Conservation (phyloP, 2,329 filamentous ascomycete species). For the Phyllosticta citriasiana region DNA sequence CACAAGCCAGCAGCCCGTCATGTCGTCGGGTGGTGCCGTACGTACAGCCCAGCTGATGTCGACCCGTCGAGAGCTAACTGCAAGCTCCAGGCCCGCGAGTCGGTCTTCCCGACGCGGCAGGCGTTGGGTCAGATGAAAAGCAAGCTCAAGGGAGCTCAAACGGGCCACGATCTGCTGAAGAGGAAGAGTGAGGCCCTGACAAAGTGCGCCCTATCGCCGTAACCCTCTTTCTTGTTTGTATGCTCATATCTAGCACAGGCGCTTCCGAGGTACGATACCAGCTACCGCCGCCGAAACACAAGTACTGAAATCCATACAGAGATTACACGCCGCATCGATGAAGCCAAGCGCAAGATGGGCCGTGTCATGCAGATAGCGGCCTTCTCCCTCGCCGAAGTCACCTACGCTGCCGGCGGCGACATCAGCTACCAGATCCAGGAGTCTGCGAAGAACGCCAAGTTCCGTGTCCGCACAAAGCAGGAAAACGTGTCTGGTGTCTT, state of each 20-base stretch:
- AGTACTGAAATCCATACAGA: constrained; percentile 38
- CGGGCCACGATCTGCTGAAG: constrained; percentile 89
- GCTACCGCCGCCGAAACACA: background rate
- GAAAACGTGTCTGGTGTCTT: constrained; percentile 98
- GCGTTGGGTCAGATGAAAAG: constrained; percentile 94
- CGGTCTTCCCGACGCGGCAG: constrained; percentile 96
- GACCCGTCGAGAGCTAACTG: constrained; percentile 14
- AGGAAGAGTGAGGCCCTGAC: constrained; percentile 96
- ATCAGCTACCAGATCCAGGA: constrained; percentile 97
- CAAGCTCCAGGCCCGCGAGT: constrained; percentile 66
- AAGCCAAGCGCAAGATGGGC: constrained; percentile 98
- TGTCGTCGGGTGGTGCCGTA: constrained; percentile 46
- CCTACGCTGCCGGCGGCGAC: constrained; percentile 86
- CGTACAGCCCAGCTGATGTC: constrained; percentile 16
- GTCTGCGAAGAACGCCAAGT: constrained; percentile 83
- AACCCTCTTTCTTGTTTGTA: constrained; percentile 11
- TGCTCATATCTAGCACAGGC: constrained; percentile 41
- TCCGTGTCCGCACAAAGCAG: constrained; percentile 88
- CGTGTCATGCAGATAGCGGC: constrained; percentile 98
- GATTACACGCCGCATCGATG: constrained; percentile 93
- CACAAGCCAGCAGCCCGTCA: constrained; percentile 14
- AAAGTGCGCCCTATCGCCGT: constrained; percentile 52
- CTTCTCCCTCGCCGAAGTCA: constrained; percentile 94
- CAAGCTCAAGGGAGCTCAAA: constrained; percentile 74
- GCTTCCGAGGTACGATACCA: constrained; percentile 64